Evolutionary conservation across 2,329 filamentous ascomycete species (phyloP).

Genomic region (Pyrenochaeta sp.): DNA sequence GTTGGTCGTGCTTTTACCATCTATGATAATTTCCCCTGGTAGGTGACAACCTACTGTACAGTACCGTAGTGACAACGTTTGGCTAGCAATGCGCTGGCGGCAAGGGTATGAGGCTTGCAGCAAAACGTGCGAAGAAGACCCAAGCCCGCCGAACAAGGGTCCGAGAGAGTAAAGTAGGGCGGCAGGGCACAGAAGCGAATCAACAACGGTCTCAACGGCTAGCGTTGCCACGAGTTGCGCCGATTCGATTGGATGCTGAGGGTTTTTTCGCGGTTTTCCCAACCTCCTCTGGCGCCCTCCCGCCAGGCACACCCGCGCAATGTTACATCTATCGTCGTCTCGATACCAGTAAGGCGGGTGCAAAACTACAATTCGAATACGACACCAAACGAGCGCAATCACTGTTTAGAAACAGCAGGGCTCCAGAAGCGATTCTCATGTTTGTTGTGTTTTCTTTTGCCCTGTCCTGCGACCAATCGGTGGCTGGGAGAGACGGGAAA

Average conservation of each 20-base stretch:
- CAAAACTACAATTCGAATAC: slow-evolving; percentile 10
- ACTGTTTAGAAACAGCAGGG: slow-evolving; percentile 19
- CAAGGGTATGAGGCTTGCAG: slow-evolving; percentile 34
- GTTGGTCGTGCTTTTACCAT: no score
- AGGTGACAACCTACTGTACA: no score
- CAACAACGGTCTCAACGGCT: slow-evolving; percentile 30
- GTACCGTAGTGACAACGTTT: slow-evolving; percentile 14
- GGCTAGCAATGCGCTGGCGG: slow-evolving; percentile 36
- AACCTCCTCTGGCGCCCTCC: slow-evolving; percentile 19
- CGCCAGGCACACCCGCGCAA: slow-evolving; percentile 22
- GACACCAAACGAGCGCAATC: slow-evolving; percentile 14
- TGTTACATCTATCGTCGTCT: slow-evolving; percentile 20
- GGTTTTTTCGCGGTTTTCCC: slow-evolving; percentile 6
- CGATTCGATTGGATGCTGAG: no score
- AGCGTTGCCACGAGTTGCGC: slow-evolving; percentile 21
- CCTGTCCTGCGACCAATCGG: slow-evolving; percentile 26
- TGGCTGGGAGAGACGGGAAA: slow-evolving; percentile 20
- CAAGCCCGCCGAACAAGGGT: slow-evolving; percentile 19
- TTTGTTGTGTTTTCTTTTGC: slow-evolving; percentile 34
- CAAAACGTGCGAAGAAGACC: slow-evolving; percentile 21
- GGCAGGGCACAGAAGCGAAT: slow-evolving; percentile 35
- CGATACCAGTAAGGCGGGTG: slow-evolving; percentile 18
- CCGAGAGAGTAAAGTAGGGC: slow-evolving; percentile 22
- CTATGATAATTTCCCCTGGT: no score
- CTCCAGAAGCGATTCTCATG: slow-evolving; percentile 27